Evolutionary conservation across 805 yeast genomes (phyloP).

Genomic region (Zygosaccharomyces rouxii): DNA sequence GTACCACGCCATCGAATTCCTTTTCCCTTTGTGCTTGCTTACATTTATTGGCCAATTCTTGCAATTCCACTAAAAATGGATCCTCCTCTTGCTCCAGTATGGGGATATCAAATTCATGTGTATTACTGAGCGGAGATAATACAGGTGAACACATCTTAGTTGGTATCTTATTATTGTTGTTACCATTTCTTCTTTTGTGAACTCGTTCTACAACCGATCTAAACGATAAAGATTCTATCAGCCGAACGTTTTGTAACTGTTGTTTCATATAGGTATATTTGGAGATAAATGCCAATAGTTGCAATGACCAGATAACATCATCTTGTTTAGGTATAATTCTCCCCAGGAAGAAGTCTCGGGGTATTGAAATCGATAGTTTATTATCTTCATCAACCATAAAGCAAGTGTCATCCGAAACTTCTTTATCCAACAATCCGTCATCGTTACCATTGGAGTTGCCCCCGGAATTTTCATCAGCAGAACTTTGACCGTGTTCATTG

Average conservation of each 20-base stretch:
- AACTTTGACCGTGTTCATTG: slow-evolving; percentile 3
- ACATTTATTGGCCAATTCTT: slow-evolving; percentile 8
- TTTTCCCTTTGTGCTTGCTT: slow-evolving; percentile 1
- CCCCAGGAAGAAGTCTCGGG: slow-evolving; percentile 59
- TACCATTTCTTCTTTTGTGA: slow-evolving; percentile 11
- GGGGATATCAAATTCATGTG: slow-evolving; percentile 4
- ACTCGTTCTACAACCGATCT: slow-evolving; percentile 34
- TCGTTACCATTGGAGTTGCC: slow-evolving; percentile 5
- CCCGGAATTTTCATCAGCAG: not conserved
- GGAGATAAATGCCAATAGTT: slow-evolving; percentile 86
- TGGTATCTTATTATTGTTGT: not conserved
- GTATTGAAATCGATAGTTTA: slow-evolving; percentile 36
- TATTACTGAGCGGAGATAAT: not conserved
- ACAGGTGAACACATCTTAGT: not conserved
- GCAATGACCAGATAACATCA: slow-evolving; percentile 91
- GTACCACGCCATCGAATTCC: not conserved
- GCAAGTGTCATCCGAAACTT: slow-evolving; percentile 7
- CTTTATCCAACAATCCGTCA: slow-evolving; percentile 4
- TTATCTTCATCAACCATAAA: slow-evolving; percentile 18
- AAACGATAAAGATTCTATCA: slow-evolving; percentile 65
- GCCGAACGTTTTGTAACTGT: slow-evolving; percentile 66
- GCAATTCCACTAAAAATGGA: slow-evolving; percentile 20
- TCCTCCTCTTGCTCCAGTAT: slow-evolving; percentile 13
- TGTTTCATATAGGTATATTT: slow-evolving; percentile 80
- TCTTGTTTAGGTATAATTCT: slow-evolving; percentile 86